Evolutionary conservation across 306 rosid species (phyloP).

Genomic region (Sindora glabra): DNA sequence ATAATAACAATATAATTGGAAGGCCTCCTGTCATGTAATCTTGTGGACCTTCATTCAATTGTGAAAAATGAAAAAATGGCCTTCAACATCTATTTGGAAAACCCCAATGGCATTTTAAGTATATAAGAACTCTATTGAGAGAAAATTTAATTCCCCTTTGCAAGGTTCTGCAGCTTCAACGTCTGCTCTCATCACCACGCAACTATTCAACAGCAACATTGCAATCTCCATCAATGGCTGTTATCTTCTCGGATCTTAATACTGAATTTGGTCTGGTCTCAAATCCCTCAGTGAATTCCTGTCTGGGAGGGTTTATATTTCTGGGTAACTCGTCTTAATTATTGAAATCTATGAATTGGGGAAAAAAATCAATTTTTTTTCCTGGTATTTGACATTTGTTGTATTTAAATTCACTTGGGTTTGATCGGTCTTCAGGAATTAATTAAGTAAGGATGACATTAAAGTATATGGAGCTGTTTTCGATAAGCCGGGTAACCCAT

Average conservation of each 20-base stretch:
- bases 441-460: constrained; percentile 67
- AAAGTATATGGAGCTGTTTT: constrained; percentile 62
- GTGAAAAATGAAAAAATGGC: no score
- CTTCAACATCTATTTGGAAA: no score
- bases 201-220: background rate
- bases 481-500: constrained; percentile 43
- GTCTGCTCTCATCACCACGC: background rate
- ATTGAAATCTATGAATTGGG: background rate
- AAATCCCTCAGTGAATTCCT: constrained; percentile 63
- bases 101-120: no score
- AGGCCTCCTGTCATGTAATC: no score
- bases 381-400: background rate
- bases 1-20: no score
- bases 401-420: background rate
- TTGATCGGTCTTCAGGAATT: constrained; percentile 32
- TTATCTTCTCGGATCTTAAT: constrained; percentile 80
- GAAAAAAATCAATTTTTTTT: background rate
- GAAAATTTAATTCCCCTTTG: no score
- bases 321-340: constrained; percentile 39
- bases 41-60: no score
- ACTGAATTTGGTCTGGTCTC: constrained; percentile 67
- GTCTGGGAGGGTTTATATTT: constrained; percentile 58
- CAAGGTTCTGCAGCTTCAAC: constrained; percentile 4
- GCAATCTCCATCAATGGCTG: constrained; percentile 33
- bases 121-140: no score